Evolutionary conservation across 179 eudicot genomes (phyloP).

Genomic region (Camellia oleifera): DNA sequence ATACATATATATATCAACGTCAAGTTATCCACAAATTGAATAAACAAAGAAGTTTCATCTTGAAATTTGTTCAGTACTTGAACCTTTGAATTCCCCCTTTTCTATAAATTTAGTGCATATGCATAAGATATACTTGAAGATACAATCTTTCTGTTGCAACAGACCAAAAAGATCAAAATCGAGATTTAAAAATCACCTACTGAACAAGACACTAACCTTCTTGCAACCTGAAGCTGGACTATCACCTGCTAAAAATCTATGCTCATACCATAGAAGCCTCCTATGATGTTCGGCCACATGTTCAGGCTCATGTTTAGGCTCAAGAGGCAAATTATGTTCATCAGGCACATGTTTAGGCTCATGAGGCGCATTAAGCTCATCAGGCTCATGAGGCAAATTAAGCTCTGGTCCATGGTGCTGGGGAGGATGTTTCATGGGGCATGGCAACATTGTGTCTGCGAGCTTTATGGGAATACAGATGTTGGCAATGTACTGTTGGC

Average conservation of each 20-base stretch:
- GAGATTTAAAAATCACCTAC: background rate
- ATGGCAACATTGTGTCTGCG: slow-evolving; percentile 70
- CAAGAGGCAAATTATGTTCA: too few species aligned
- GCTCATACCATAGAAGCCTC: slow-evolving; percentile 72
- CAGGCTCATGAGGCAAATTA: background rate
- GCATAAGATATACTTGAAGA: background rate
- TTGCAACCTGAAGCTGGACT: slow-evolving; percentile 31
- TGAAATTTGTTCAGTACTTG: too few species aligned
- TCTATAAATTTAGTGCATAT: background rate
- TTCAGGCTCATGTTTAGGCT: background rate
- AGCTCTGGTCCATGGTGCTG: background rate
- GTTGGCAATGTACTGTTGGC: slow-evolving; percentile 58
- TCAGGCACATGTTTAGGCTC: too few species aligned
- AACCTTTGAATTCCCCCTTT: background rate
- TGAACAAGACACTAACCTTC: slow-evolving; percentile 27
- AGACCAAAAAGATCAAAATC: slow-evolving; percentile 1
- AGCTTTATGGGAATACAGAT: slow-evolving; percentile 47
- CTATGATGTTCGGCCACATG: slow-evolving; percentile 38
- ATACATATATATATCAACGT: too few species aligned
- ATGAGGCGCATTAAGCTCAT: too few species aligned
- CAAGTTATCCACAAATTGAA: too few species aligned
- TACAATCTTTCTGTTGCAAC: background rate
- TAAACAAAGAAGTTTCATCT: too few species aligned
- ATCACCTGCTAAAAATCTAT: slow-evolving; percentile 41
- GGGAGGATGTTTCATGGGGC: slow-evolving; percentile 16